phyloP scores from a whole-genome alignment of 441 rosid species.

The Gossypium laxum region DNA sequence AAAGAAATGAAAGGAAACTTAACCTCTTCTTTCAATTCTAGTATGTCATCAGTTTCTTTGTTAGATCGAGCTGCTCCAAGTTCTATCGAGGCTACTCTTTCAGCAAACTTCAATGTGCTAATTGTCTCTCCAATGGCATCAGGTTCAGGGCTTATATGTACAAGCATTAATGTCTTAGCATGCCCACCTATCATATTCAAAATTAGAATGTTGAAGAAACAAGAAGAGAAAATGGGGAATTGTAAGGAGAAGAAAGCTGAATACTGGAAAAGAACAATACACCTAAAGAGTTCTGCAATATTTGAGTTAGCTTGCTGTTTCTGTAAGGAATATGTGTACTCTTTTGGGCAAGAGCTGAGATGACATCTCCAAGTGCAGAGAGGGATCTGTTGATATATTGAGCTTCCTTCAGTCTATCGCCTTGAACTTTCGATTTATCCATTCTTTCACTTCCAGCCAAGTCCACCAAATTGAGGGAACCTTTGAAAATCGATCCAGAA shows the following conservation, averaged over 20 bases:
- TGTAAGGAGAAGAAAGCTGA: neutral
- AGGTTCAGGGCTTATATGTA: conserved; percentile 72
- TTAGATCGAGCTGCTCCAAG: conserved; percentile 85
- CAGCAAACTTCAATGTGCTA: conserved; percentile 86
- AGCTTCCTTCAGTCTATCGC: conserved; percentile 90
- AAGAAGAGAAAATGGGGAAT: neutral
- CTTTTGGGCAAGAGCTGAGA: conserved; percentile 87
- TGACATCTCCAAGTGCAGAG: conserved; percentile 91
- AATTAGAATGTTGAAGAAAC: neutral
- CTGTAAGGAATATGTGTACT: conserved; percentile 77
- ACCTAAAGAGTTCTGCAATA: conserved; percentile 83
- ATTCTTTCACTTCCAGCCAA: conserved; percentile 97
- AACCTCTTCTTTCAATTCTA: conserved; percentile 87
- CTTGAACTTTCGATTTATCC: conserved; percentile 82
- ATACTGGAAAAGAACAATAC: conserved; percentile 9
- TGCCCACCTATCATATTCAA: conserved; percentile 56
- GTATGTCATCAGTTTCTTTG: conserved; percentile 77
- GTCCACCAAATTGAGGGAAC: conserved; percentile 86
- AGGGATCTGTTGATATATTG: conserved; percentile 82
- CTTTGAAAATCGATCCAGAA: conserved; percentile 65
- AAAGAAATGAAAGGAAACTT: neutral
- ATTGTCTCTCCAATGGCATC: conserved; percentile 74
- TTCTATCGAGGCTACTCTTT: conserved; percentile 81
- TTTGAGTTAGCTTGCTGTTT: conserved; percentile 93
- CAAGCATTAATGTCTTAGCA: conserved; percentile 89